Percentiles rank a stretch among this genome's conserved stretches.
phyloP scores from a whole-genome alignment of 306 rosid genomes.

The Quercus ilex region DNA sequence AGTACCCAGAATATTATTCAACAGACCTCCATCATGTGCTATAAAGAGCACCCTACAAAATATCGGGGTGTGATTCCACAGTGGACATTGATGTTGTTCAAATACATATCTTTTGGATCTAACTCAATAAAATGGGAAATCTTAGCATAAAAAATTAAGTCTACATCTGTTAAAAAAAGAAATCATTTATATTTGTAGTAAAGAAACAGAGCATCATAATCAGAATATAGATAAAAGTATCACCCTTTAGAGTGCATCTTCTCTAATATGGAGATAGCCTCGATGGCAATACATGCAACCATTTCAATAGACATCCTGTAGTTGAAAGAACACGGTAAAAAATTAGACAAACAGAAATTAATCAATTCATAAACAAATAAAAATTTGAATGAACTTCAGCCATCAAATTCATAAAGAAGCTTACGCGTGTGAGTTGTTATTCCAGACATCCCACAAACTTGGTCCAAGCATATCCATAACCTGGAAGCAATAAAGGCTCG shows the following conservation, averaged over 20 bases:
- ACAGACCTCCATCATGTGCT: neutral
- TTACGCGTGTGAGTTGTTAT: conserved; percentile 64
- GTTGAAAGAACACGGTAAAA: neutral
- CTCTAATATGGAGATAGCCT: conserved; percentile 96
- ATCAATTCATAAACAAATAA: neutral
- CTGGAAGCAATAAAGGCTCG: conserved; percentile 29
- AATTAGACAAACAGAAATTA: neutral
- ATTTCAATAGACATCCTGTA: conserved; percentile 88
- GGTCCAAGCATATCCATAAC: conserved; percentile 98
- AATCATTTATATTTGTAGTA: neutral
- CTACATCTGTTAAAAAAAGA: neutral
- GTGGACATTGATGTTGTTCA: neutral
- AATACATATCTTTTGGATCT: neutral
- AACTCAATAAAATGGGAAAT: neutral
- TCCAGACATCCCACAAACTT: conserved; percentile 96
- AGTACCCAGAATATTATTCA: neutral
- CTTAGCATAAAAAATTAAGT: neutral
- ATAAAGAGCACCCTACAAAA: neutral
- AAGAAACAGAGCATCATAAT: neutral
- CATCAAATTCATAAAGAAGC: conserved; percentile 25
- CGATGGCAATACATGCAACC: conserved; percentile 99
- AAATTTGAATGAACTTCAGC: neutral
- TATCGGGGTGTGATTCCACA: neutral
- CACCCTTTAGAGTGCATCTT: conserved; percentile 96
- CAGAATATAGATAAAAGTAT: conserved; percentile 9